Conservation (phyloP, 1,284 basidiomycete genomes). For the Vanrija sp. region DNA sequence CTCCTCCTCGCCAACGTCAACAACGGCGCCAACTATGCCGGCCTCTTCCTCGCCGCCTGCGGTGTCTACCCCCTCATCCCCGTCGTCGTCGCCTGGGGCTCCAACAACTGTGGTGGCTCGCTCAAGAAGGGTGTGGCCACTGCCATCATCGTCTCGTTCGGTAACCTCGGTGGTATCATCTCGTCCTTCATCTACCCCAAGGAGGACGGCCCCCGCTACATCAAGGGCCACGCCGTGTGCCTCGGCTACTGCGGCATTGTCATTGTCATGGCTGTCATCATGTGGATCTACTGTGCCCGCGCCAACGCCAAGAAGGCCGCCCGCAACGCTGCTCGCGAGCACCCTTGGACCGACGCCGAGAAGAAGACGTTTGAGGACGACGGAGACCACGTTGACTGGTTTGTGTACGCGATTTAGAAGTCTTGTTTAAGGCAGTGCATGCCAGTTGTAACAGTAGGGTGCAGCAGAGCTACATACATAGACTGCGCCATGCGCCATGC, state of each 20-base stretch:
- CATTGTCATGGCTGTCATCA: constrained; percentile 20
- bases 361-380: constrained; percentile 29
- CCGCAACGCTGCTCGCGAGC: constrained; percentile 24
- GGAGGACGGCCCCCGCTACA: constrained; percentile 24
- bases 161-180: constrained; percentile 56
- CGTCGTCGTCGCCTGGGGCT: constrained; percentile 57
- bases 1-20: constrained; percentile 33
- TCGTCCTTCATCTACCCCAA: constrained; percentile 52
- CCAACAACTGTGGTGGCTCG: constrained; percentile 58
- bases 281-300: constrained; percentile 22
- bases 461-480: too few species aligned
- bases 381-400: constrained; percentile 38
- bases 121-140: constrained; percentile 56
- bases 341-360: constrained; percentile 35
- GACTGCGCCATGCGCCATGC: too few species aligned
- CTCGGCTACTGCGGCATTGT: constrained; percentile 28
- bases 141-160: constrained; percentile 57
- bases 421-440: too few species aligned
- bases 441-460: too few species aligned
- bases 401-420: constrained; percentile 31
- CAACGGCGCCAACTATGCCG: constrained; percentile 54
- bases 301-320: constrained; percentile 27
- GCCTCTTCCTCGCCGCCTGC: constrained; percentile 56
- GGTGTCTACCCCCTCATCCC: constrained; percentile 59
- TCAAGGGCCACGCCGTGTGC: constrained; percentile 33